A percentile compares a stretch with the other conserved stretches of the same genome.
These are phyloP conservation scores for Lolium multiflorum DNA, from an alignment of 176 grass and related monocot genomes.

Conservation along the genomic window DNA sequence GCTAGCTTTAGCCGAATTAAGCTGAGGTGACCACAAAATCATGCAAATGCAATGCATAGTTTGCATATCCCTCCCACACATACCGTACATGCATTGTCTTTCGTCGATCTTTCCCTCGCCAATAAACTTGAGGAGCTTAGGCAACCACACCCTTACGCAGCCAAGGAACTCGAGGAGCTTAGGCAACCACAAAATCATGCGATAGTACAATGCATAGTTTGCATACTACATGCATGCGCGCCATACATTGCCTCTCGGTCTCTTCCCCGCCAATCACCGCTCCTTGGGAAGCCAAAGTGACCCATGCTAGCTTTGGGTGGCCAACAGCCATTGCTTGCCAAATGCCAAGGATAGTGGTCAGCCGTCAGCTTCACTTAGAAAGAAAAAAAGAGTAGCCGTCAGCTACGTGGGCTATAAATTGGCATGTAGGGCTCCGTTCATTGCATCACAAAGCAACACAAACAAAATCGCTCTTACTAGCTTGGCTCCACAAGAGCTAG, in stretches of 20 bases:
- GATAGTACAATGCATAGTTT: background rate
- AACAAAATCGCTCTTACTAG: background rate
- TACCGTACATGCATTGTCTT: too few species aligned
- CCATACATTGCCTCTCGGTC: background rate
- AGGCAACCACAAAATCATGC: background rate
- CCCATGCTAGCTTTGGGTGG: conserved; percentile 38
- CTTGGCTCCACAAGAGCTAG: background rate
- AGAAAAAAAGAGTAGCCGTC: background rate
- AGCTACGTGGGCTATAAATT: conserved; percentile 37
- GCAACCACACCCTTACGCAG: background rate
- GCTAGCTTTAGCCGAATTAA: too few species aligned
- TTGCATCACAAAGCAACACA: conserved; percentile 6
- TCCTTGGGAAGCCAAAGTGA: background rate
- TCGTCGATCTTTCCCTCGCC: too few species aligned
- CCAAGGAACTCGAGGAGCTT: background rate
- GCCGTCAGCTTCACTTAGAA: background rate
- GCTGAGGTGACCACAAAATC: too few species aligned
- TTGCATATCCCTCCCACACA: too few species aligned
- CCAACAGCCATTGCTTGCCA: background rate
- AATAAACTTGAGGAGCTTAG: too few species aligned
- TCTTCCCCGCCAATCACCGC: background rate
- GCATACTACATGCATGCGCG: background rate
- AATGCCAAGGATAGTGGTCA: background rate
- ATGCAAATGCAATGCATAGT: too few species aligned
- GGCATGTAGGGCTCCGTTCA: background rate